Conservation (phyloP, 2,329 filamentous ascomycete genomes). For the Dothideomycetes sp. region DNA sequence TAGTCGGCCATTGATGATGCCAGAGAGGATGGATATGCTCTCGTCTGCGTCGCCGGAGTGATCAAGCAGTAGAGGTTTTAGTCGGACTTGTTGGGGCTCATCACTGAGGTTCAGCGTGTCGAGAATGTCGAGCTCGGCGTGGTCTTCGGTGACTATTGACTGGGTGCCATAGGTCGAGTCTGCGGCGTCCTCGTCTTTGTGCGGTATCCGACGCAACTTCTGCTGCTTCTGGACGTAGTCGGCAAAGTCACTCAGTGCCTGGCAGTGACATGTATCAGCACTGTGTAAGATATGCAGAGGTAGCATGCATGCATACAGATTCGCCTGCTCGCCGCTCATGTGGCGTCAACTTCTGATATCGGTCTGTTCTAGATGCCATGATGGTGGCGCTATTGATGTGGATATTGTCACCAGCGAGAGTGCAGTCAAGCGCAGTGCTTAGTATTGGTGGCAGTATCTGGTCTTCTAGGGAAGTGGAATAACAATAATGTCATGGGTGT, state of each 20-base stretch:
- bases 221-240: slow-evolving; percentile 97
- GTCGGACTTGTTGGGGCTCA: slow-evolving; percentile 50
- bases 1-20: slow-evolving; percentile 56
- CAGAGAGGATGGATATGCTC: slow-evolving; percentile 50
- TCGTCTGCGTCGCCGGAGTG: slow-evolving; percentile 44
- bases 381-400: not conserved
- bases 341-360: slow-evolving; percentile 41
- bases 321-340: slow-evolving; percentile 82
- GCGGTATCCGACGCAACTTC: slow-evolving; percentile 45
- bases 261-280: not conserved
- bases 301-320: slow-evolving; percentile 44
- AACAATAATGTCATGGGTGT: not conserved
- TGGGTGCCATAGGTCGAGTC: slow-evolving; percentile 19
- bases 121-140: slow-evolving; percentile 83
- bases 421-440: not conserved
- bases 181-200: slow-evolving; percentile 12
- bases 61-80: slow-evolving; percentile 67
- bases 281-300: not conserved
- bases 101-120: slow-evolving; percentile 69
- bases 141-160: slow-evolving; percentile 43
- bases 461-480: not conserved
- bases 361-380: slow-evolving; percentile 22
- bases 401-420: not conserved
- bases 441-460: not conserved
- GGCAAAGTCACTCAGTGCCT: slow-evolving; percentile 89